Conservation (phyloP, 2,329 filamentous ascomycete species). For the Amauroascus verrucosus region DNA sequence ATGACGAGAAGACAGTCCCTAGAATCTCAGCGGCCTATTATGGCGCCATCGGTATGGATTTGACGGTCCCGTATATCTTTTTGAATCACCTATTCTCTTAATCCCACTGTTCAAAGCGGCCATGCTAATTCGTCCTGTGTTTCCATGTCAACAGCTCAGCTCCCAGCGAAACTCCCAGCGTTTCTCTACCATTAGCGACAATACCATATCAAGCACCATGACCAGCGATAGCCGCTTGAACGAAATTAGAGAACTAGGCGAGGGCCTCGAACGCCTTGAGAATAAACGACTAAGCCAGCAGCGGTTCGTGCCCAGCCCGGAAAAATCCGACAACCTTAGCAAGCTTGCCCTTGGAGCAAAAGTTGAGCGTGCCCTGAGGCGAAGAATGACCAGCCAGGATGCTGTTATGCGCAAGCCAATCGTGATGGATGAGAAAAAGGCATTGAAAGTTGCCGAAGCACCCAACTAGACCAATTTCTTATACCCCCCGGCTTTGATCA, state of each 20-base stretch:
- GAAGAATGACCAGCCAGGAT: constrained; percentile 80
- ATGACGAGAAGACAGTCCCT: constrained; percentile 32
- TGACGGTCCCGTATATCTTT: neutral
- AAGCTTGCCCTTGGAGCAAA: constrained; percentile 85
- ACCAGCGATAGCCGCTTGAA: constrained; percentile 45
- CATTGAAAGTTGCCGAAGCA: constrained; percentile 15
- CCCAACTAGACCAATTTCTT: constrained; percentile 6
- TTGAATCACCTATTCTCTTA: constrained; percentile 13
- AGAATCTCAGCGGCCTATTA: constrained; percentile 47
- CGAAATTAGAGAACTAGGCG: constrained; percentile 65
- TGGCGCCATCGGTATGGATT: constrained; percentile 43
- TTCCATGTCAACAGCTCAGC: constrained; percentile 23
- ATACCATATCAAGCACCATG: constrained; percentile 32
- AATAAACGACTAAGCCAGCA: constrained; percentile 77
- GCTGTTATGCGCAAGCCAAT: constrained; percentile 62
- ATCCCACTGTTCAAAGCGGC: constrained; percentile 3
- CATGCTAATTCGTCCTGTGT: neutral
- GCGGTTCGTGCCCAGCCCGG: constrained; percentile 65
- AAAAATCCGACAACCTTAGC: constrained; percentile 71
- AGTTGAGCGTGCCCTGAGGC: constrained; percentile 73
- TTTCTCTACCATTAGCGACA: constrained; percentile 45
- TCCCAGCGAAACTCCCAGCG: constrained; percentile 44
- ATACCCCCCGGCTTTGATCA: neutral
- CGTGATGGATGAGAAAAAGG: constrained; percentile 31
- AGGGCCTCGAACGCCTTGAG: constrained; percentile 75